A percentile compares a stretch with the other conserved stretches of the same genome.
phyloP scores from a whole-genome alignment of 129 eudicot genomes.

The Flaveria robusta region DNA sequence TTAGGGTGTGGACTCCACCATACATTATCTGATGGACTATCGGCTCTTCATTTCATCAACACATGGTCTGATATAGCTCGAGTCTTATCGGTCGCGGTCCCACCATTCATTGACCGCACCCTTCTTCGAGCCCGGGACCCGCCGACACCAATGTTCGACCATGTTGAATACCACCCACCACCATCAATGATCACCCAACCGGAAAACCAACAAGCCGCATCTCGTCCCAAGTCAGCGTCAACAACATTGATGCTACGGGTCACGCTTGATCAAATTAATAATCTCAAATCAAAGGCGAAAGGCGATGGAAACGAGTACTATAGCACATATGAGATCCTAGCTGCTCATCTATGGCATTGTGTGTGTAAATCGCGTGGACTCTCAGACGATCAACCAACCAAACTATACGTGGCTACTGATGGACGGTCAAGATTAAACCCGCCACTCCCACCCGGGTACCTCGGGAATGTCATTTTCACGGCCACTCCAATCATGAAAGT shows the following conservation, averaged over 20 bases:
- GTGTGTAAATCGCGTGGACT: conserved; percentile 61
- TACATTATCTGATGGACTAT: conserved; percentile 49
- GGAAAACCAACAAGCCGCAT: neutral
- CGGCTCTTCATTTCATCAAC: conserved; percentile 54
- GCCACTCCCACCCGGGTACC: conserved; percentile 54
- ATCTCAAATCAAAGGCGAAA: conserved; percentile 48
- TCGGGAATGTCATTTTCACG: conserved; percentile 62
- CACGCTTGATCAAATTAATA: conserved; percentile 44
- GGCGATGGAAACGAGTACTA: conserved; percentile 24
- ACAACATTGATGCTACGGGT: conserved; percentile 45
- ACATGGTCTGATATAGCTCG: conserved; percentile 58
- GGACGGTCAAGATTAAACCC: conserved; percentile 55
- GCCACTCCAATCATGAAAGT: conserved; percentile 46
- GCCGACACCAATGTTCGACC: conserved; percentile 49
- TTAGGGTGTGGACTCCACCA: conserved; percentile 50
- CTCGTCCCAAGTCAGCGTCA: conserved; percentile 26
- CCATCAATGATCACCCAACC: conserved; percentile 28
- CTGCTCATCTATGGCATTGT: conserved; percentile 67
- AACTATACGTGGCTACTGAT: conserved; percentile 51
- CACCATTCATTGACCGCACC: conserved; percentile 65
- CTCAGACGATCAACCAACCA: conserved; percentile 40
- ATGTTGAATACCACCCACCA: conserved; percentile 54
- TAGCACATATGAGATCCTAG: conserved; percentile 54
- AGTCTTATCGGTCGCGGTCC: conserved; percentile 43
- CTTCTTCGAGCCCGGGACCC: conserved; percentile 57